Evolutionary conservation across 306 rosid genomes (phyloP).

Genomic region (Psophocarpus tetragonolobus): DNA sequence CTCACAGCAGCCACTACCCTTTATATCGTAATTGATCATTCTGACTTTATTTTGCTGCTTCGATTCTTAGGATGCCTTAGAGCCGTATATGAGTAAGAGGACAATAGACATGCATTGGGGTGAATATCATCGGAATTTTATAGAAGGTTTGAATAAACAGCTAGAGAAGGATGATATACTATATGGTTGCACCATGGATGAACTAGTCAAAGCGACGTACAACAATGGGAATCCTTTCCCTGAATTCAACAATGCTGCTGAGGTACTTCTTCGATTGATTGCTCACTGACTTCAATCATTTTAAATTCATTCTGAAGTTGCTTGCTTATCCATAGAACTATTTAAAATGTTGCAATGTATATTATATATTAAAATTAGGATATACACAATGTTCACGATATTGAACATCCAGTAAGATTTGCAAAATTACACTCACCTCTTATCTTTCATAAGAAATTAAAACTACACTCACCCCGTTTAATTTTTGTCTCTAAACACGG

Average conservation of each 20-base stretch:
- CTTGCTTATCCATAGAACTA: constrained; percentile 5
- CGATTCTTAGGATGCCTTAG: constrained; percentile 76
- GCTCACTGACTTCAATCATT: constrained; percentile 25
- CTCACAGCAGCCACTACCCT: not conserved
- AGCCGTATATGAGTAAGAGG: constrained; percentile 83
- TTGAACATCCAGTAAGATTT: not conserved
- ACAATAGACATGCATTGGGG: constrained; percentile 91
- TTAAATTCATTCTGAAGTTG: constrained; percentile 8
- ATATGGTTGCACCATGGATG: constrained; percentile 85
- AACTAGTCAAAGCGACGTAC: constrained; percentile 86
- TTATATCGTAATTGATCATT: not conserved
- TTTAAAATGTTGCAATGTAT: not conserved
- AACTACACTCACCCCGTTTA: not conserved
- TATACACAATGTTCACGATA: not conserved
- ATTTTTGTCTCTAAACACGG: not conserved
- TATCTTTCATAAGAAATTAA: not conserved
- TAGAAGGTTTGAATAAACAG: constrained; percentile 79
- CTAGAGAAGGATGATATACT: constrained; percentile 74
- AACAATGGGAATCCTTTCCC: constrained; percentile 88
- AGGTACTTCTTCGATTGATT: constrained; percentile 57
- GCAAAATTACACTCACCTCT: not conserved
- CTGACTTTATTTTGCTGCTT: constrained; percentile 33
- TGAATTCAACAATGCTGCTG: constrained; percentile 93
- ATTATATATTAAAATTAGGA: not conserved
- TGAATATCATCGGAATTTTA: constrained; percentile 66